Evolutionary conservation across 139 green algal genomes (phyloP), one percentile per base, ranked within the genome.

Genomic region (Micromonas commoda): DNA sequence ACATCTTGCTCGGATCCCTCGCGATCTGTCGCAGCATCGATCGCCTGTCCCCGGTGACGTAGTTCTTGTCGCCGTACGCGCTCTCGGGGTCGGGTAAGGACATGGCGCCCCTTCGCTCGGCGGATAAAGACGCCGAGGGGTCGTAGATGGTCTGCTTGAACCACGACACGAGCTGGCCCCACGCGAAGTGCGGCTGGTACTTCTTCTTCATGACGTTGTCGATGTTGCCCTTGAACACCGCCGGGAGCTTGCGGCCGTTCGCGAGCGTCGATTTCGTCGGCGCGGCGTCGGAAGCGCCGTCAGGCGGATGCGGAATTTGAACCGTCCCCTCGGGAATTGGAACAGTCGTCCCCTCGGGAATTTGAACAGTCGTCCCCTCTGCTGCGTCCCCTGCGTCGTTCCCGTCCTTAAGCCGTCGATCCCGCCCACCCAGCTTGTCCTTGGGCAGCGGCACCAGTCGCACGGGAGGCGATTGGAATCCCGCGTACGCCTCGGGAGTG

Each of bases 71-170:
- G 28, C 71, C 60, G 26, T 13, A 69, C 66, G 78, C 78, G 60
- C 34, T 66, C n/a, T 96, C 92, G 13, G 93, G 65, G 80, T 97
- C 92, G 3, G 92, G 92, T 73, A 97, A 81, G n/a, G 85, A 91
- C 28, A 96, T 31, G 0, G 90, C 91, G 39, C 92, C 92, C 2
- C 92, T 81, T 26, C 91, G 80, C 38, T 97, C 92, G 1, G 91
- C 90, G 5, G 81, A 91, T 37, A 97, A 80, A 2, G 84, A 91
- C 23, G 91, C 90, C 0, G 85, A 90, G 45, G 92, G 92, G 71
- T 96, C 91, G 81, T 91, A 93, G 65, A 96, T 87, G 0, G 92
- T 97, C 83, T 96, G 82, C 85, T 97, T 97, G 85, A 87, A 96
- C 92, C 92, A 97, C 57, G 80, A 80, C 37, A 71, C 90, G 63